A percentile compares a stretch with the other conserved stretches of the same genome.
Conservation (phyloP, 768 basidiomycete genomes). For the Panellus pusillus region DNA sequence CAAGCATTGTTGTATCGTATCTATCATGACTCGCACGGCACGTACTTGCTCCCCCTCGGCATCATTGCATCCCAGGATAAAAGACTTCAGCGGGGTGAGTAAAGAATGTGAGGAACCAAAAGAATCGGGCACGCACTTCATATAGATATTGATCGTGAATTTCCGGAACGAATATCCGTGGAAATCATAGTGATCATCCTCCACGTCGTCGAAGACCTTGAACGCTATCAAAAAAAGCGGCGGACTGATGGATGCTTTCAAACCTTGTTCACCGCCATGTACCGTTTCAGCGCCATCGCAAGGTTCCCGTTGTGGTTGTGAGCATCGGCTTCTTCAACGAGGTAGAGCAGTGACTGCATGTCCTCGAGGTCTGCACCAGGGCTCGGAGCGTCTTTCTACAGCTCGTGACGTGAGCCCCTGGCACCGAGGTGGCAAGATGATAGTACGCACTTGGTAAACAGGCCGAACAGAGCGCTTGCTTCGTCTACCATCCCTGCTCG, state of each 20-base stretch:
- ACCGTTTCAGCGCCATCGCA: slow-evolving; percentile 84
- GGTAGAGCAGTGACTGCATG: slow-evolving; percentile 91
- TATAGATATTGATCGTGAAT: slow-evolving; percentile 82
- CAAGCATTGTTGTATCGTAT: too few relatives aligned
- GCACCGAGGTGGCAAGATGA: neutral
- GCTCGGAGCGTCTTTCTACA: slow-evolving; percentile 78
- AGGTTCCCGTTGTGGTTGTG: slow-evolving; percentile 64
- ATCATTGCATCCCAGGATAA: slow-evolving; percentile 70
- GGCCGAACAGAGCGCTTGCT: slow-evolving; percentile 69
- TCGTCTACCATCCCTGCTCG: slow-evolving; percentile 79
- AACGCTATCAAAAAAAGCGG: neutral
- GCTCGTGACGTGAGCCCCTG: too few relatives aligned
- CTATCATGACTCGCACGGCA: too few relatives aligned
- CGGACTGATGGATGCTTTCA: slow-evolving; percentile 15
- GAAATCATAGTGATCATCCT: slow-evolving; percentile 98
- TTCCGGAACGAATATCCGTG: slow-evolving; percentile 92
- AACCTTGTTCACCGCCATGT: slow-evolving; percentile 73
- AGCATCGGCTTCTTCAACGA: slow-evolving; percentile 79
- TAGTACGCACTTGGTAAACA: slow-evolving; percentile 82
- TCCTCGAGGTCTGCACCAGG: slow-evolving; percentile 86
- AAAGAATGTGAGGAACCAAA: neutral
- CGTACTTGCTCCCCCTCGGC: too few relatives aligned
- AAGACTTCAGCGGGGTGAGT: slow-evolving; percentile 48
- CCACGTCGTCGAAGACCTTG: slow-evolving; percentile 76
- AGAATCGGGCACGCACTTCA: slow-evolving; percentile 56